Evolutionary conservation across 2,329 filamentous ascomycete genomes (phyloP).

Genomic region (Fusarium coffeatum): DNA sequence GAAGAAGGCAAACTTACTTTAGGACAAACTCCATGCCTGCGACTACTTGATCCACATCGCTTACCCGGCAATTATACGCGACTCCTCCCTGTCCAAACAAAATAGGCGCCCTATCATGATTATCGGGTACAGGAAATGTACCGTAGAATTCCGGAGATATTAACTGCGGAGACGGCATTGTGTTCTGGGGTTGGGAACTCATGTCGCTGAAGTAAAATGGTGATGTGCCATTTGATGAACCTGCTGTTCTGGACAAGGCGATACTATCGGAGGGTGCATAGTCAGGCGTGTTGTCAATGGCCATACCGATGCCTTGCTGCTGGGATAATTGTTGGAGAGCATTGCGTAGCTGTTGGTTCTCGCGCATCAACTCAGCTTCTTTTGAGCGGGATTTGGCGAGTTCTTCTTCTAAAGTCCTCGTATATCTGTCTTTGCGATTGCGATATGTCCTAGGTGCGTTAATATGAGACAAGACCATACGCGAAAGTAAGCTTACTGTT

Average conservation of each 20-base stretch:
- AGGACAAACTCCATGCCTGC: slow-evolving; percentile 52
- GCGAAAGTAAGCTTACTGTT: slow-evolving; percentile 9
- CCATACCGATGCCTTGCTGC: slow-evolving; percentile 9
- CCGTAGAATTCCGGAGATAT: slow-evolving; percentile 13
- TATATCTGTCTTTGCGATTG: slow-evolving; percentile 30
- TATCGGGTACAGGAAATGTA: neutral
- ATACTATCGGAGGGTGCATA: neutral
- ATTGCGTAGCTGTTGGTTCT: slow-evolving; percentile 24
- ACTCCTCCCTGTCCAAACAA: neutral
- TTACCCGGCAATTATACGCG: neutral
- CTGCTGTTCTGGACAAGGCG: neutral
- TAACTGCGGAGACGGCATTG: slow-evolving; percentile 7
- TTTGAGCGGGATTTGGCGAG: slow-evolving; percentile 12
- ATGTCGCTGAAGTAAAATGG: slow-evolving; percentile 7
- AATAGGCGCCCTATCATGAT: neutral
- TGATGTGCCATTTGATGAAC: neutral
- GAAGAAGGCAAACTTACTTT: slow-evolving; percentile 19
- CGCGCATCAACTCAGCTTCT: slow-evolving; percentile 14
- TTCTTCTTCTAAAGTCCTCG: slow-evolving; percentile 17
- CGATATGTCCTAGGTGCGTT: slow-evolving; percentile 18
- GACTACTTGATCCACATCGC: slow-evolving; percentile 16
- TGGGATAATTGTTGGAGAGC: neutral
- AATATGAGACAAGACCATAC: neutral
- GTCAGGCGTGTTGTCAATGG: neutral
- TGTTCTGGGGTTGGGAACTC: neutral